Evolutionary conservation across 257 asterid genomes (phyloP), one percentile per base, ranked within the genome.

Genomic region (Penstemon davidsonii): DNA sequence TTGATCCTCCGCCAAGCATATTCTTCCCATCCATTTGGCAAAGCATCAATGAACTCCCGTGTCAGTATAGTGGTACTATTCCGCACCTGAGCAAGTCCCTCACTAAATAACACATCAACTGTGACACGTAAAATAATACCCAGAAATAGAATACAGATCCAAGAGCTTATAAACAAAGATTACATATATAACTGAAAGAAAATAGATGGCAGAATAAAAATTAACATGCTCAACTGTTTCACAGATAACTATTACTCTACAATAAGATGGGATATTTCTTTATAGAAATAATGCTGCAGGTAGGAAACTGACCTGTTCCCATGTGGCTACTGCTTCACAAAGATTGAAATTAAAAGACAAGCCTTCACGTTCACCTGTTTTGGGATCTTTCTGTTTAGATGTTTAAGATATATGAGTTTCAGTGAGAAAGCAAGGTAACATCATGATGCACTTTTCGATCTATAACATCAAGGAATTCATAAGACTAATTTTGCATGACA

Each of bases 21-120:
- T 37, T 94, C 92, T 81, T 89, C 94, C 97, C 99, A 94, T 72
- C 99, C 99, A 71, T 85, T 84, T 68, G 99, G 99, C 77, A 94
- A 80, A 75, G 91, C 85, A 80, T 94, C 99, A 74, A 94, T 87
- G 82, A 80, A 94, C 79, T 94, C 99, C 67, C 85, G 88, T 9
- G 97, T 86, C 73, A 94, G 86, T 80, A 94, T 63, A 10, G 96
- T 87, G 52, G 95, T 94, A 83, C 91, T 94, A 75, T 94, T 94
- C 75, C 97, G 92, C 73, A 94, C 96, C 99, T 94, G 93, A 84
- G 80, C 73, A 88, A 83, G 75, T 69, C 85, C 83, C 84, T 86
- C 96, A 88, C 96, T 90, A 76, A 83, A 85, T 82, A 81, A 79
- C 84, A 83, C 78, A 81, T 85, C 84, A 83, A 82, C 70, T 75